phyloP scores from a whole-genome alignment of 768 basidiomycete species.

The Suillus subluteus region DNA sequence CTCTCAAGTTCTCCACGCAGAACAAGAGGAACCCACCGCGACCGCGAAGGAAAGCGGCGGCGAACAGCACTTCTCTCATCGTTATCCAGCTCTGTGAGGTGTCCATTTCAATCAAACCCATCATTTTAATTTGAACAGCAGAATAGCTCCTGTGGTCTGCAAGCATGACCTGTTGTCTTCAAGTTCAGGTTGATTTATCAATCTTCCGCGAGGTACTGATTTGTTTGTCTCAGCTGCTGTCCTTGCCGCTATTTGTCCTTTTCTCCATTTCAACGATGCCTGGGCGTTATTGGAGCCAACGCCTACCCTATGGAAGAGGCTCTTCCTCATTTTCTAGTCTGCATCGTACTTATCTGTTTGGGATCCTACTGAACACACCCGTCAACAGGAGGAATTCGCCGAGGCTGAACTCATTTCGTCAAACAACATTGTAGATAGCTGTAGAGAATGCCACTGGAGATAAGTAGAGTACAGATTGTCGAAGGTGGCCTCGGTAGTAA shows the following conservation, averaged over 20 bases:
- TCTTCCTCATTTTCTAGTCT: too few species aligned
- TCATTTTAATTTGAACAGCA: not conserved
- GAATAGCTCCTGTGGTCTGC: not conserved
- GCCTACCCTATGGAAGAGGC: too few species aligned
- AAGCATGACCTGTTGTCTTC: too few species aligned
- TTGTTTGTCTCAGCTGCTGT: not conserved
- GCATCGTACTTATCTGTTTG: too few species aligned
- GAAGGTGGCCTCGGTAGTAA: not conserved
- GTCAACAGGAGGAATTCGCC: not conserved
- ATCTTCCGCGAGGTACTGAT: too few species aligned
- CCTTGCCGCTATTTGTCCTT: too few species aligned
- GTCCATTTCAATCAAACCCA: not conserved
- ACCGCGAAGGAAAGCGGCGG: not conserved
- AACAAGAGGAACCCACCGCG: not conserved
- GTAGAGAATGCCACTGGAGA: not conserved
- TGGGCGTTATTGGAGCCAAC: not conserved
- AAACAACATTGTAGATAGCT: not conserved
- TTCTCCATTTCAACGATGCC: too few species aligned
- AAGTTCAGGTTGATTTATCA: too few species aligned
- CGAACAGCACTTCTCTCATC: not conserved
- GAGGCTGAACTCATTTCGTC: not conserved
- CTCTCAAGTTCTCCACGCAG: not conserved
- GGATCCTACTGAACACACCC: too few species aligned
- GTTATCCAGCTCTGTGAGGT: not conserved
- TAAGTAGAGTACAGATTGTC: not conserved